Base-by-base conservation (phyloP, 2,329 filamentous ascomycete species). In the Epichloe bromicola region DNA sequence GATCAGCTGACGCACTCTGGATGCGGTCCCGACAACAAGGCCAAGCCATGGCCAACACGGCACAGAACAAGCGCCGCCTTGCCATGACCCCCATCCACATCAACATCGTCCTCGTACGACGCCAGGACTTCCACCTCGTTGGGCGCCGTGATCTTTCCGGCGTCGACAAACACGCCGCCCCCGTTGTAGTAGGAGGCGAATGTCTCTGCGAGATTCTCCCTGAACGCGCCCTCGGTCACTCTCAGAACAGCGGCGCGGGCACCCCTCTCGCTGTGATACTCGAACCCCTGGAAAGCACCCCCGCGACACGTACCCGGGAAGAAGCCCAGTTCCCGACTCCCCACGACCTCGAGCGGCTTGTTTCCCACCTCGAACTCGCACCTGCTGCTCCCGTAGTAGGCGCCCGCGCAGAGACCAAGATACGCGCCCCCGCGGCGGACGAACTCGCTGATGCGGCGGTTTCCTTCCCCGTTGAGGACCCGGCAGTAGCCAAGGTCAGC, bases 321-420 rank as follows among this genome's bases (percentile, higher is more conserved):
- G 70, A 98, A 96, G 0, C 72, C 83, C 48, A 98, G 72, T 65
- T 98, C 93, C 39, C 93, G 76, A 44, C 82, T 76, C 0, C 93
- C 93, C 30, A 95, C 71, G 3, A 98, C 91, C 63, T 95, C 88
- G 70, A 97, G 77, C 2, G 78, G 75, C 34, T 58, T 59, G 50
- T 93, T 82, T 2, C 89, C 88, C 12, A 93, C 83, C 68, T 97
- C 91, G 56, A 97, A 98, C 65, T 98, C 93, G 63, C 91, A 96
- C 55, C 75, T 76, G 39, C 75, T 73, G 57, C 77, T 82, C 20
- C 85, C 93, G 61, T 95, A 98, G 69, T 98, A 98, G 11, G 86
- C 93, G 5, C 93, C 93, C 2, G 93, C 93, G 64, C 93, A 98
- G 60, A 98, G 83, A 1, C 93, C 93, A 2, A 98, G 76, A 63